phyloP scores from a whole-genome alignment of 2,329 filamentous ascomycete genomes.

The Hymenoscyphus repandus region DNA sequence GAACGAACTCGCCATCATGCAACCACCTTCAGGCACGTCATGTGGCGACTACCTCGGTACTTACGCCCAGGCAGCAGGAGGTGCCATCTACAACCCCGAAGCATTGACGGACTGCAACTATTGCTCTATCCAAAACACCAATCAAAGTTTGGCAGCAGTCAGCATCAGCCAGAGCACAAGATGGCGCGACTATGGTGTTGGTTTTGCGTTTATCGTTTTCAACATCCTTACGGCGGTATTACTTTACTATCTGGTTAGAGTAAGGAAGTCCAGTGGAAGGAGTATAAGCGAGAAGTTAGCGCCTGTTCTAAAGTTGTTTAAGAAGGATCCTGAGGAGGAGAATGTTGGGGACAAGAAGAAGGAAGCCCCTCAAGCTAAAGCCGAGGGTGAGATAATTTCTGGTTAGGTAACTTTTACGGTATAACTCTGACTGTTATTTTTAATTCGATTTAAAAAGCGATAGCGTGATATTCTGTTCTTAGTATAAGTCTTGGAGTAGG shows the following conservation, averaged over 20 bases:
- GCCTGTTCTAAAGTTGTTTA: conserved; percentile 13
- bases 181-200: conserved; percentile 65
- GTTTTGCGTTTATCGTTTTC: conserved; percentile 53
- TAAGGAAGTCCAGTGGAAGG: conserved; percentile 20
- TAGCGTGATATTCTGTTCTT: no score
- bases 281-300: conserved; percentile 9
- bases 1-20: conserved; percentile 64
- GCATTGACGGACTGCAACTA: conserved; percentile 49
- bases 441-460: no score
- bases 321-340: conserved; percentile 13
- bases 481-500: no score
- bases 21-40: conserved; percentile 49
- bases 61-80: conserved; percentile 46
- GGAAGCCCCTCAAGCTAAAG: background rate
- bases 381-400: no score
- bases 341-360: conserved; percentile 1
- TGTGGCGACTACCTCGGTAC: conserved; percentile 54
- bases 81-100: conserved; percentile 45
- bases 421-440: no score
- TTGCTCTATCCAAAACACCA: conserved; percentile 49
- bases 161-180: conserved; percentile 50
- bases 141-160: conserved; percentile 47
- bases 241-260: conserved; percentile 47
- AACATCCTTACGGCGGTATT: conserved; percentile 48
- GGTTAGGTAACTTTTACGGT: no score